phyloP scores from a whole-genome alignment of 192 early-diverging fungal genomes.

The Dimargaris cristalligena region DNA sequence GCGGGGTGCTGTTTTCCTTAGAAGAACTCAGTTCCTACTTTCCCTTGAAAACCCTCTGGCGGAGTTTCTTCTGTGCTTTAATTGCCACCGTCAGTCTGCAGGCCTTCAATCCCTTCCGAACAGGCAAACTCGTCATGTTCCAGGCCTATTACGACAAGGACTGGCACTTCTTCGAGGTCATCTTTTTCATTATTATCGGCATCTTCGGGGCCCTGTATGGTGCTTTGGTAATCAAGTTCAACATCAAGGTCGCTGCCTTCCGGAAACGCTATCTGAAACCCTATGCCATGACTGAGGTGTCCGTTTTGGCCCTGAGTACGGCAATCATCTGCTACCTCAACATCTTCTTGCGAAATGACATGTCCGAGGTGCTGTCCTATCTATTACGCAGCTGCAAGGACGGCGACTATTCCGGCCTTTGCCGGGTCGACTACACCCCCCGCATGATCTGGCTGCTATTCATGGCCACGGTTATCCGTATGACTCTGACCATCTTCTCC shows the following conservation, averaged over 20 bases:
- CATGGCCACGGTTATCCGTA: constrained; percentile 36
- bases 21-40: constrained; percentile 94
- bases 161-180: constrained; percentile 88
- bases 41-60: constrained; percentile 88
- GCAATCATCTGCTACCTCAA: constrained; percentile 52
- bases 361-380: constrained; percentile 64
- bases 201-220: constrained; percentile 74
- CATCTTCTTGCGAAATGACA: constrained; percentile 65
- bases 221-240: constrained; percentile 54
- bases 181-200: constrained; percentile 62
- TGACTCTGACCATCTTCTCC: constrained; percentile 32
- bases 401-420: constrained; percentile 44
- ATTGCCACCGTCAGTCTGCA: constrained; percentile 81
- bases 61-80: constrained; percentile 93
- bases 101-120: constrained; percentile 86
- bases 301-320: constrained; percentile 41
- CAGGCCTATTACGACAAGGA: constrained; percentile 82
- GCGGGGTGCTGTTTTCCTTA: constrained; percentile 56
- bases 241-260: constrained; percentile 46
- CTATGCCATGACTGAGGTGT: constrained; percentile 49
- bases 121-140: constrained; percentile 93
- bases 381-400: constrained; percentile 56
- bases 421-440: constrained; percentile 20
- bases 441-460: constrained; percentile 31
- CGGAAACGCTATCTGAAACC: constrained; percentile 49